Evolutionary conservation across 352 stramenopile species (phyloP), one percentile per base, ranked within the genome.

Genomic region (Plasmopara halstedii): DNA sequence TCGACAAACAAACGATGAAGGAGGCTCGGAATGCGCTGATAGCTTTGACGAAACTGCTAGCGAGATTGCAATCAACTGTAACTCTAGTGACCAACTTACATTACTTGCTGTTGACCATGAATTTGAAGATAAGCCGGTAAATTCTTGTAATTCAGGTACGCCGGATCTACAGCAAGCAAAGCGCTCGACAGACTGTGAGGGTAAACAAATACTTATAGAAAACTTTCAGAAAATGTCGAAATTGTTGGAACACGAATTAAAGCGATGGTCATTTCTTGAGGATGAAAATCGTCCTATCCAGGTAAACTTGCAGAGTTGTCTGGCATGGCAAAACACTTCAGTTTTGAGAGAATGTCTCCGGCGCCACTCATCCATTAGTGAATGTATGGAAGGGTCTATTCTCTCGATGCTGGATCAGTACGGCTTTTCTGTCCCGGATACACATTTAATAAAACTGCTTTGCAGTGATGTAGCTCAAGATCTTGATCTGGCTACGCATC

Each of bases 371-470:
- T 41, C 52, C 14, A 56, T 75, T 11, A 35, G 43, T 11, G 19
- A 43, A 13, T 56, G 39, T 5, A 51, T 73, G 22, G 25, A 51
- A 10, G 34, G 35, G 18, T 77, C 67, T 3, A 51, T 70, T 20
- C 58, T 62, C 4, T 56, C 37, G 3, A 55, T 67, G 31, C 34
- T 77, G 13, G 50, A 62, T 13, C 54, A 64, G 18, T 72, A 65
- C 19, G 38, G 58, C 6, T 42, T 77, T 23, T 42, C 33, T 22
- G 41, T 55, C 14, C 40, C 48, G 7, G 36, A 51, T 42, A 27
- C 41, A 50, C 37, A 44, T 46, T n/a, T 60, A 42, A 14, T 43
- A 40, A 53, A 42, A n/a, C 31, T 61, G 36, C 31, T 69, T n/a
- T 34, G 10, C 29, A 65, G 55, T 27, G 59, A 62, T 5, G 34